Percentiles rank a stretch among this genome's conserved stretches.
These are phyloP conservation scores for Psidium guajava DNA, from an alignment of 345 rosid genomes.

Conservation along the genomic window DNA sequence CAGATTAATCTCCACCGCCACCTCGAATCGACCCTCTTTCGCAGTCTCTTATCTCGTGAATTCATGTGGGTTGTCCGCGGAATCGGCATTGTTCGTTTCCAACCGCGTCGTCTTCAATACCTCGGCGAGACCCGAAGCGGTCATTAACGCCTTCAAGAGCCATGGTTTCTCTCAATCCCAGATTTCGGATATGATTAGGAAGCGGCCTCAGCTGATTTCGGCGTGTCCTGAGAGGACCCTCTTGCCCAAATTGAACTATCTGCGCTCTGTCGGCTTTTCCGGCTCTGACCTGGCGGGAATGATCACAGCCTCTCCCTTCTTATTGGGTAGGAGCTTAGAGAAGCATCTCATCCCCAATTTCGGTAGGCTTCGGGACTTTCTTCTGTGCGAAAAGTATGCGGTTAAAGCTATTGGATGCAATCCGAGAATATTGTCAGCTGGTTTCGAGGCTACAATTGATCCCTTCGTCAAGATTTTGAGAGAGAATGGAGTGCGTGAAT, in stretches of 20 bases:
- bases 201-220: conserved; percentile 1
- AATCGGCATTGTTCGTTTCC: not conserved
- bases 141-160: conserved; percentile 1
- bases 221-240: conserved; percentile 9
- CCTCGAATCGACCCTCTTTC: not conserved
- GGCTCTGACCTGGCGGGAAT: not conserved
- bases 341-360: conserved; percentile 6
- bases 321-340: not conserved
- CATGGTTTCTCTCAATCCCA: conserved; percentile 16
- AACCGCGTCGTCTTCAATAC: not conserved
- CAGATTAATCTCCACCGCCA: not conserved
- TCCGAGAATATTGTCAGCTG: not conserved
- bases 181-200: conserved; percentile 1
- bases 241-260: conserved; percentile 25
- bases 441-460: not conserved
- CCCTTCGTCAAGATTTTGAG: conserved; percentile 1
- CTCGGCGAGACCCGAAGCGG: conserved; percentile 3
- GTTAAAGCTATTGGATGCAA: not conserved
- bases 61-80: not conserved
- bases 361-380: conserved; percentile 1
- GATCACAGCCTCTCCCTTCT: not conserved
- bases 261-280: conserved; percentile 19
- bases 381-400: conserved; percentile 1
- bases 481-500: conserved; percentile 13
- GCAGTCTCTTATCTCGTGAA: not conserved